Conservation (phyloP, 345 rosid species). For the Triadica sebifera region DNA sequence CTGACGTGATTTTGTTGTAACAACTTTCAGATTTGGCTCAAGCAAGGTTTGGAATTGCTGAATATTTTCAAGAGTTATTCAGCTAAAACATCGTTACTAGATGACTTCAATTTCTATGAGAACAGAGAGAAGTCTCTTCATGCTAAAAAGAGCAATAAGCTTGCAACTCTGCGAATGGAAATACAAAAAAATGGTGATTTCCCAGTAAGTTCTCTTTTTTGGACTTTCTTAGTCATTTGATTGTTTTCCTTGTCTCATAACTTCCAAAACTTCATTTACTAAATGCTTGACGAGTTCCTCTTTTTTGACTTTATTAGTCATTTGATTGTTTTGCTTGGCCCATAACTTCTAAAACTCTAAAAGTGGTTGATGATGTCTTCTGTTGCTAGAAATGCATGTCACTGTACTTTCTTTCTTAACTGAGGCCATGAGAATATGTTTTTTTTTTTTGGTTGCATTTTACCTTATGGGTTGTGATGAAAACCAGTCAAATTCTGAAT, state of each 20-base stretch:
- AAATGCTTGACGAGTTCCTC: neutral
- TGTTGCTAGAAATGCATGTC: neutral
- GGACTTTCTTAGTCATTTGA: neutral
- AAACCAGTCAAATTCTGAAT: neutral
- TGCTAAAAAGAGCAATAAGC: slow-evolving; percentile 40
- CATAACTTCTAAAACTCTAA: too few relatives aligned
- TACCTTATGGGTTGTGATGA: neutral
- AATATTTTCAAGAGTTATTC: slow-evolving; percentile 54
- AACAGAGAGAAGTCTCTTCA: slow-evolving; percentile 53
- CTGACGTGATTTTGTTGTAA: neutral
- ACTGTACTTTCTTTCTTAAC: neutral
- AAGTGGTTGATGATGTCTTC: too few relatives aligned
- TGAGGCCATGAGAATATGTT: neutral
- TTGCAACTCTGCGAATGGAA: slow-evolving; percentile 44
- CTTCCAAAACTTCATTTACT: too few relatives aligned
- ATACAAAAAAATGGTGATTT: slow-evolving; percentile 34
- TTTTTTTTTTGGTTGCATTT: neutral
- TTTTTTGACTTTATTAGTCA: neutral
- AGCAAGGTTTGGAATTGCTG: slow-evolving; percentile 71
- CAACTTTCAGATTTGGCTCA: slow-evolving; percentile 45
- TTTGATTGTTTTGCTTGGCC: too few relatives aligned
- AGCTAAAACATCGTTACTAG: slow-evolving; percentile 49
- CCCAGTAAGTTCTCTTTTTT: slow-evolving; percentile 32
- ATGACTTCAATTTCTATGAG: slow-evolving; percentile 71
- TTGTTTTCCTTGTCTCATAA: neutral